Evolutionary conservation across 176 grass and related monocot genomes (phyloP), one percentile per base, ranked within the genome.

Genomic region (Paspalum notatum): DNA sequence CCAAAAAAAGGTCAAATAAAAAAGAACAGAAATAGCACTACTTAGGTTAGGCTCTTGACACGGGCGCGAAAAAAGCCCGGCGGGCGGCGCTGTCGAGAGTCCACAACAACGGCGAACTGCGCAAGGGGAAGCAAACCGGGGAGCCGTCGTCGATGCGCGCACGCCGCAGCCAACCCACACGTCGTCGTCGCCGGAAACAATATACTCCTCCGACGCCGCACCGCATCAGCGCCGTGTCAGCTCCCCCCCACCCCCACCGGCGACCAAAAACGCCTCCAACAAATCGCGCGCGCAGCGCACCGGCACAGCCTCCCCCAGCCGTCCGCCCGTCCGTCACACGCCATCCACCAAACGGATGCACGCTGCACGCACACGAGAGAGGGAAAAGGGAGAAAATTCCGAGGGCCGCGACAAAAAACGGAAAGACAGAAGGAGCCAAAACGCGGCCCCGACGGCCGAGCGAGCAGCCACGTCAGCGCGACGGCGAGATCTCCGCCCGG

Each of bases 141-240:
- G 39, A 66, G 9, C 17, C 64, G 5, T 12, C n/a, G n/a, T 21
- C 40, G 6, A 20, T 40, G 7, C 20, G 41, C 18, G 63, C 38
- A 45, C 42, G 43, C 21, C 43, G 43, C 66, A 25, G 9, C 43
- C 66, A 25, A 69, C 8, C 42, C 66, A 24, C 3, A 14, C 18
- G 14, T 17, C 67, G 6, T 45, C 42, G 21, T 27, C 68, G 45
- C 17, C 68, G 68, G 60, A 62, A 66, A 20, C 17, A 38, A 40
- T n/a, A 40, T 9, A 22, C 16, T 7, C 12, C n/a, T 55, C 62
- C 55, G 27, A 37, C 43, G 67, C 67, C 43, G 68, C 67, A 16
- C 80, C 54, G 44, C 68, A 82, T 82, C 79, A 72, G 79, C 55
- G 43, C 79, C 54, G 54, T 62, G 57, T 72, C 68, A 82, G 43